These are phyloP conservation scores for Chlamydomonas reinhardtii DNA, from an alignment of 163 green algal species.

Conservation along the genomic window DNA sequence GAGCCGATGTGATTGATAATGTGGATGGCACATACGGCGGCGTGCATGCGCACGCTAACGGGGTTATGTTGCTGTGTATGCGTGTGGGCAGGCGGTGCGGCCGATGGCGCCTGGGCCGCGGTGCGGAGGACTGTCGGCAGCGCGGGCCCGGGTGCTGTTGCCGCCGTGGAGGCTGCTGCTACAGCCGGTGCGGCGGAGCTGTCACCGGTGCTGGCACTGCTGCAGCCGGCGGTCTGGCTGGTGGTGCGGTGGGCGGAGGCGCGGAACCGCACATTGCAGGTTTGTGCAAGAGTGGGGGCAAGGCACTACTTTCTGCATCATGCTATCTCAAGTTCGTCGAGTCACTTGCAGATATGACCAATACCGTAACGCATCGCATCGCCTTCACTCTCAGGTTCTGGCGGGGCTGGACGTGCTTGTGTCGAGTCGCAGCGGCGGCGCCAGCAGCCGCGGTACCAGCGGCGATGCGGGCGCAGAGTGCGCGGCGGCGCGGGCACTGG, in stretches of 20 bases:
- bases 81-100: neutral
- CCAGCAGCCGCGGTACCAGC: neutral
- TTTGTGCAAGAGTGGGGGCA: neutral
- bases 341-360: no score
- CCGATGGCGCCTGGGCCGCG: neutral
- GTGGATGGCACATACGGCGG: no score
- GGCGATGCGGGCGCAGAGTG: neutral
- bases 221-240: slow-evolving; percentile 21
- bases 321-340: no score
- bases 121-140: neutral
- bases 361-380: neutral
- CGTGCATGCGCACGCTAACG: no score
- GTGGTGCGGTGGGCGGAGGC: neutral
- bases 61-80: neutral
- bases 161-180: neutral
- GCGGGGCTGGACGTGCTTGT: neutral
- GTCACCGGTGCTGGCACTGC: slow-evolving; percentile 11
- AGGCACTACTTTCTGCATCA: neutral
- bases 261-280: neutral
- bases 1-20: no score
- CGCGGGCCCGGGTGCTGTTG: neutral
- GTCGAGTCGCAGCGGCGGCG: no score
- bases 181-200: neutral
- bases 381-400: neutral
- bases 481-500: neutral